Conservation (phyloP, 2,329 filamentous ascomycete genomes). For the Aspergillus quadrilineatus region DNA sequence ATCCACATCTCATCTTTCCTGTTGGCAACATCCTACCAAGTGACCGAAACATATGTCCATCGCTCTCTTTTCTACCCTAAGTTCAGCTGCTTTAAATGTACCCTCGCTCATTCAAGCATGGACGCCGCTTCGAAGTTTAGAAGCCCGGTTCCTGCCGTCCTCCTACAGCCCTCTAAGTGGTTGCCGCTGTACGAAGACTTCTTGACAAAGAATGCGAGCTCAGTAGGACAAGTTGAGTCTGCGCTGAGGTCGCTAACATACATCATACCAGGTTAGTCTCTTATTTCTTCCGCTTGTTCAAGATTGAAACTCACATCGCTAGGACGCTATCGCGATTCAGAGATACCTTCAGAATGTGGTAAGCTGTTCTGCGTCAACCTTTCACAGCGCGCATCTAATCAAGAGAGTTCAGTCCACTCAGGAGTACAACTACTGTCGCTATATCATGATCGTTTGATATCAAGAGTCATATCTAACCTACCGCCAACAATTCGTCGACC, state of each 20-base stretch:
- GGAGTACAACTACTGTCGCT: slow-evolving; percentile 85
- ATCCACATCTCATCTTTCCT: slow-evolving; percentile 2
- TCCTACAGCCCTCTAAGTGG: slow-evolving; percentile 42
- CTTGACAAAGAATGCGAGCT: slow-evolving; percentile 89
- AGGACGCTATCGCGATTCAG: slow-evolving; percentile 66
- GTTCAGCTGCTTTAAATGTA: slow-evolving; percentile 1
- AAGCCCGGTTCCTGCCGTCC: slow-evolving; percentile 28
- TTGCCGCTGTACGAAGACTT: slow-evolving; percentile 61
- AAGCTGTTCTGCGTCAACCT: slow-evolving; percentile 27
- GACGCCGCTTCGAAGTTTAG: slow-evolving; percentile 31
- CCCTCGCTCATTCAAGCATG: slow-evolving; percentile 23
- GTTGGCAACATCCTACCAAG: neutral
- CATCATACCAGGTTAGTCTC: slow-evolving; percentile 71
- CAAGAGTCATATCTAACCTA: slow-evolving; percentile 60
- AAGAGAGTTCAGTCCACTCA: slow-evolving; percentile 63
- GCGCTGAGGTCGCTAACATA: slow-evolving; percentile 90
- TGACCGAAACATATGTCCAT: neutral
- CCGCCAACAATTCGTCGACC: slow-evolving; percentile 52
- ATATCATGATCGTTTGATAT: slow-evolving; percentile 87
- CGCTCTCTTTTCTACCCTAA: neutral
- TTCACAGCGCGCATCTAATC: slow-evolving; percentile 16
- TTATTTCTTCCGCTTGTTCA: too few relatives aligned
- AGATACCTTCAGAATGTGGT: slow-evolving; percentile 88
- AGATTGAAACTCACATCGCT: neutral
- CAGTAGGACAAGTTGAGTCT: slow-evolving; percentile 93